phyloP scores from a whole-genome alignment of 2,329 filamentous ascomycete species.

The Colletotrichum zoysiae region DNA sequence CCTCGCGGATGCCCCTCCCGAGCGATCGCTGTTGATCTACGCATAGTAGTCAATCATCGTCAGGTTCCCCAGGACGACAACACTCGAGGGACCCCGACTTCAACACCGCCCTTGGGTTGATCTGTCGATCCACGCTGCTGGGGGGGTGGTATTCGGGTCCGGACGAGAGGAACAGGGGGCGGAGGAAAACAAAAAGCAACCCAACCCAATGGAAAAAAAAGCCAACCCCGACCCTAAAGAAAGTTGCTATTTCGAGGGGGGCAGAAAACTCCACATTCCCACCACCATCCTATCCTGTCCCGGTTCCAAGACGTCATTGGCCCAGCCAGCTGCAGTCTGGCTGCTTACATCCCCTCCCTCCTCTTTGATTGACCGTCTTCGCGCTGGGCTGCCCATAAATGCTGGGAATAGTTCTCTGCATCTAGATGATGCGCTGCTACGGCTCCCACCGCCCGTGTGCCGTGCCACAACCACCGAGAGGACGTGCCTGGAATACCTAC shows the following conservation, averaged over 20 bases:
- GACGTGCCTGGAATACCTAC: neutral
- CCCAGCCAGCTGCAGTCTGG: neutral
- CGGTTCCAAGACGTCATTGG: neutral
- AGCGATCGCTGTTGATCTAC: slow-evolving; percentile 20
- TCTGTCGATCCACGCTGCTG: neutral
- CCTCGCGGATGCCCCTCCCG: slow-evolving; percentile 8
- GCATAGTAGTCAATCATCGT: neutral
- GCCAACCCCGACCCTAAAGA: neutral
- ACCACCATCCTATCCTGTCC: neutral
- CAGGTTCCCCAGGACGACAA: neutral
- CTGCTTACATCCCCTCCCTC: neutral
- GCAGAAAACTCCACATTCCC: neutral
- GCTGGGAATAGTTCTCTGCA: neutral
- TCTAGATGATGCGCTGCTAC: neutral
- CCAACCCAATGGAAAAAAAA: neutral
- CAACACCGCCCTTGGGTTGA: slow-evolving; percentile 6
- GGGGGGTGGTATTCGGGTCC: neutral
- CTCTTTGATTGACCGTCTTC: neutral
- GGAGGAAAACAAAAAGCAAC: neutral
- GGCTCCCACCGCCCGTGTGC: neutral
- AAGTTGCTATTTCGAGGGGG: slow-evolving; percentile 5
- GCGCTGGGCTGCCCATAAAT: neutral
- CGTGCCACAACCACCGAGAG: too few species aligned
- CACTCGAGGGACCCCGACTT: neutral
- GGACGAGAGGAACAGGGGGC: neutral